Percentiles rank a stretch among this genome's conserved stretches.
phyloP scores from a whole-genome alignment of 345 rosid species.

The Balakata baccata region DNA sequence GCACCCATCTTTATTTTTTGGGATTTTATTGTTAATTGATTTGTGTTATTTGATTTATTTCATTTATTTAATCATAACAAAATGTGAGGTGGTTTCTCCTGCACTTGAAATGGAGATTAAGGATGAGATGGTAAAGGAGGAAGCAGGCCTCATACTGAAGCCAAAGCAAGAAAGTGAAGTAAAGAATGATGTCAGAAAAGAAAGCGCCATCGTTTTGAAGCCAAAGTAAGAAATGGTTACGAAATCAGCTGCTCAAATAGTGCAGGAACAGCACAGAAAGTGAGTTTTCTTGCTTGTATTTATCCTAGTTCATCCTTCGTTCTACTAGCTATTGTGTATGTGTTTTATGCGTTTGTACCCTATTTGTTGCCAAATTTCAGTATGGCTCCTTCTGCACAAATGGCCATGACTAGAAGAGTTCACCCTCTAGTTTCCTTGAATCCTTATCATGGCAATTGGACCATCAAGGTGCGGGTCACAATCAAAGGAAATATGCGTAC shows the following conservation, averaged over 20 bases:
- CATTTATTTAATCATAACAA: slow-evolving; percentile 70
- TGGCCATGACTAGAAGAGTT: slow-evolving; percentile 89
- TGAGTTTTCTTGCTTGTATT: slow-evolving; percentile 30
- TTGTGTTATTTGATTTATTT: slow-evolving; percentile 4
- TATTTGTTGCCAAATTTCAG: slow-evolving; percentile 32
- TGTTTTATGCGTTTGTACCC: not conserved
- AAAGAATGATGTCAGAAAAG: slow-evolving; percentile 26
- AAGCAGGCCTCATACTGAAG: slow-evolving; percentile 23
- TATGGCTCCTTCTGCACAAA: slow-evolving; percentile 74
- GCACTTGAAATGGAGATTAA: slow-evolving; percentile 64
- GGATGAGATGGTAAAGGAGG: slow-evolving; percentile 27
- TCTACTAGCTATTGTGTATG: not conserved
- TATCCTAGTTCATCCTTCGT: not conserved
- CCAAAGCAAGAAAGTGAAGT: slow-evolving; percentile 48
- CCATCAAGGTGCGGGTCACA: slow-evolving; percentile 83
- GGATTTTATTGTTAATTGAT: not conserved
- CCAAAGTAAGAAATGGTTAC: slow-evolving; percentile 63
- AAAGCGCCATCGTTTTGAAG: slow-evolving; percentile 48
- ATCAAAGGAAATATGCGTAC: slow-evolving; percentile 81
- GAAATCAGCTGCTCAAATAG: slow-evolving; percentile 84
- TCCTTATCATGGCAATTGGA: slow-evolving; percentile 96
- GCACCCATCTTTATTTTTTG: not conserved
- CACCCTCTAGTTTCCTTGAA: slow-evolving; percentile 90
- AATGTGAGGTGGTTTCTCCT: slow-evolving; percentile 67
- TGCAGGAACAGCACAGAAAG: slow-evolving; percentile 65